Conservation (phyloP, 805 yeast species). For the Metschnikowia baotianmanensis region DNA sequence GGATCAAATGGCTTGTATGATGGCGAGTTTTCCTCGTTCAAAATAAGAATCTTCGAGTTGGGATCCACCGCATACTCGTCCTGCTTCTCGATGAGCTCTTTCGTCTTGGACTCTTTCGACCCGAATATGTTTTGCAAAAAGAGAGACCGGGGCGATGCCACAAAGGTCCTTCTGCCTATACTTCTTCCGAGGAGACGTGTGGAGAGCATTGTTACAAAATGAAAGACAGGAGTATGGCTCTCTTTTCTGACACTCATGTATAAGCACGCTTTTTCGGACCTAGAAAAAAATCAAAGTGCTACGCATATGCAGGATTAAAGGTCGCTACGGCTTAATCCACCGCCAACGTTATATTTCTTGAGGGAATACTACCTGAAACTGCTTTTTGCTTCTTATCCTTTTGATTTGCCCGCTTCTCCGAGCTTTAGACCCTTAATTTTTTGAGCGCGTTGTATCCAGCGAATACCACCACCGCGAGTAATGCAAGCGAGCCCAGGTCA, state of each 20-base stretch:
- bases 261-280: not conserved
- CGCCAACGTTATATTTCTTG: not conserved
- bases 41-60: constrained; percentile 32
- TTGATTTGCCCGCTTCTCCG: not conserved
- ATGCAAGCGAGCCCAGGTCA: constrained; percentile 10
- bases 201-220: constrained; percentile 9
- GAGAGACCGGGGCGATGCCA: constrained; percentile 17
- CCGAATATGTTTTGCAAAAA: constrained; percentile 38
- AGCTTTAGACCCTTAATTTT: not conserved
- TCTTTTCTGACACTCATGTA: not conserved
- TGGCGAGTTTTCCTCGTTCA: constrained; percentile 37
- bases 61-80: constrained; percentile 35
- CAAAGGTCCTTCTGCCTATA: constrained; percentile 6
- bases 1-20: constrained; percentile 24
- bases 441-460: constrained; percentile 2
- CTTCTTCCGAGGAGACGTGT: constrained; percentile 6
- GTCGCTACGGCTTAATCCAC: not conserved
- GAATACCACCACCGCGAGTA: constrained; percentile 7
- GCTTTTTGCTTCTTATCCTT: not conserved
- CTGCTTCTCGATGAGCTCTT: constrained; percentile 38
- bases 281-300: constrained; percentile 3
- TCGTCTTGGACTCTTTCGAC: constrained; percentile 28
- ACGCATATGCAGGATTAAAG: not conserved
- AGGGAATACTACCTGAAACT: not conserved
- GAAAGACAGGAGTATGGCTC: not conserved